Conservation (phyloP, 2,329 filamentous ascomycete species). For the Cladosporium velox region DNA sequence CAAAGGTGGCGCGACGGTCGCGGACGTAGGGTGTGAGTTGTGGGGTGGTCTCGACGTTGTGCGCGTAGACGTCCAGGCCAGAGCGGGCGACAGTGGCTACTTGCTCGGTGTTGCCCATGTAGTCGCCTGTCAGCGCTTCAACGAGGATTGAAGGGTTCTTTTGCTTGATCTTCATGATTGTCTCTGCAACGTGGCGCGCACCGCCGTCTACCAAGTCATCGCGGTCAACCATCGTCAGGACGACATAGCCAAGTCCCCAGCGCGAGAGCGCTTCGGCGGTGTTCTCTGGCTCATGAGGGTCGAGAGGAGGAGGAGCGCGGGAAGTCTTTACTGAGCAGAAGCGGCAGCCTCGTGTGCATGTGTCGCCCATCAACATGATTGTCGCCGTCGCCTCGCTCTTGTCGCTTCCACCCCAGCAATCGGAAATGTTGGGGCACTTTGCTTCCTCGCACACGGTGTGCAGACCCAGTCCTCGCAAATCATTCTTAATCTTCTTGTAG, state of each 20-base stretch:
- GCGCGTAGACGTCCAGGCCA: conserved; percentile 92
- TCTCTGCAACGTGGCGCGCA: conserved; percentile 87
- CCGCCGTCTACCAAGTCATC: conserved; percentile 91
- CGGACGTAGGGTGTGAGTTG: conserved; percentile 85
- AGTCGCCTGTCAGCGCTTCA: conserved; percentile 86
- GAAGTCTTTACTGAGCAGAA: conserved; percentile 97
- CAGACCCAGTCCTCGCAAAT: conserved; percentile 82
- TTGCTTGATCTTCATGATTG: conserved; percentile 87
- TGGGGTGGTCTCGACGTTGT: conserved; percentile 96
- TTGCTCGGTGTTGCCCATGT: conserved; percentile 81
- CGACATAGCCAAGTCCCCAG: conserved; percentile 95
- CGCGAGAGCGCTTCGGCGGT: conserved; percentile 88
- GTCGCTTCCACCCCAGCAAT: conserved; percentile 92
- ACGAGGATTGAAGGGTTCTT: conserved; percentile 71
- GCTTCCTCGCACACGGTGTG: conserved; percentile 99
- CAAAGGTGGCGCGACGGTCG: conserved; percentile 85
- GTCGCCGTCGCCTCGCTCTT: conserved; percentile 93
- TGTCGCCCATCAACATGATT: conserved; percentile 99
- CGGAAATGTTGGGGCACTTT: conserved; percentile 93
- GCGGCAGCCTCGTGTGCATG: conserved; percentile 91
- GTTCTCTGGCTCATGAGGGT: conserved; percentile 95
- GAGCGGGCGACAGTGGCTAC: conserved; percentile 80
- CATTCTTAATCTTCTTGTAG: conserved; percentile 93
- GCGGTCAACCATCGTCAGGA: conserved; percentile 88
- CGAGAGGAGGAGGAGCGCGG: conserved; percentile 73